Conservation (phyloP, 331 rosid genomes). For the Arachis monticola region DNA sequence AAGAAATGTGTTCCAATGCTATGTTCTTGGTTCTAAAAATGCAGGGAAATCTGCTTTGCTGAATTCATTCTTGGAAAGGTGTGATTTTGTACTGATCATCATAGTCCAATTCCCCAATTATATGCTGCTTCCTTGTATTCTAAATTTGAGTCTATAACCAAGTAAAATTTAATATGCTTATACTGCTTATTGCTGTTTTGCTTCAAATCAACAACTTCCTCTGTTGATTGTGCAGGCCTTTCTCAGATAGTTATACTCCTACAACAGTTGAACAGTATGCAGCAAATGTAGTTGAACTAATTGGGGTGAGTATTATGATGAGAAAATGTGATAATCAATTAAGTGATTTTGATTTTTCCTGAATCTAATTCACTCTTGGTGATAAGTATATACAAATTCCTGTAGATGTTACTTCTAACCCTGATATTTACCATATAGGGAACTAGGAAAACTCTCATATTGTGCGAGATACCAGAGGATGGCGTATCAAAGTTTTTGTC, state of each 20-base stretch:
- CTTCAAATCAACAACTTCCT: conserved; percentile 36
- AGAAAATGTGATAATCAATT: conserved; percentile 34
- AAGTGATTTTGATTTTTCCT: conserved; percentile 12
- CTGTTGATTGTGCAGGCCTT: conserved; percentile 64
- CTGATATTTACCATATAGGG: conserved; percentile 56
- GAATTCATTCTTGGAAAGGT: conserved; percentile 81
- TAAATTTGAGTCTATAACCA: conserved; percentile 18
- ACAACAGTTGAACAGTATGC: conserved; percentile 69
- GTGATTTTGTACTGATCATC: conserved; percentile 40
- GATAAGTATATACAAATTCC: background rate
- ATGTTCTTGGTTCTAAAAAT: conserved; percentile 84
- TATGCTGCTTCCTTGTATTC: conserved; percentile 25
- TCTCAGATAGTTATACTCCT: conserved; percentile 57
- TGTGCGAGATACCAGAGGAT: conserved; percentile 89
- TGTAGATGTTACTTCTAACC: conserved; percentile 34
- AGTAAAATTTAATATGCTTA: conserved; percentile 16
- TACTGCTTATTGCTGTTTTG: conserved; percentile 29
- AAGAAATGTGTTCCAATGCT: conserved; percentile 86
- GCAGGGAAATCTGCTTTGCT: conserved; percentile 87
- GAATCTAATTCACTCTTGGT: conserved; percentile 24
- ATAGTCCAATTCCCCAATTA: conserved; percentile 19
- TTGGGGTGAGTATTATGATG: conserved; percentile 63
- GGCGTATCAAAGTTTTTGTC: conserved; percentile 53
- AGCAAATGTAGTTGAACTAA: conserved; percentile 60
- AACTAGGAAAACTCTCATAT: conserved; percentile 64